Conservation (phyloP, 1,284 basidiomycete genomes). For the Porogramme epimiltina region DNA sequence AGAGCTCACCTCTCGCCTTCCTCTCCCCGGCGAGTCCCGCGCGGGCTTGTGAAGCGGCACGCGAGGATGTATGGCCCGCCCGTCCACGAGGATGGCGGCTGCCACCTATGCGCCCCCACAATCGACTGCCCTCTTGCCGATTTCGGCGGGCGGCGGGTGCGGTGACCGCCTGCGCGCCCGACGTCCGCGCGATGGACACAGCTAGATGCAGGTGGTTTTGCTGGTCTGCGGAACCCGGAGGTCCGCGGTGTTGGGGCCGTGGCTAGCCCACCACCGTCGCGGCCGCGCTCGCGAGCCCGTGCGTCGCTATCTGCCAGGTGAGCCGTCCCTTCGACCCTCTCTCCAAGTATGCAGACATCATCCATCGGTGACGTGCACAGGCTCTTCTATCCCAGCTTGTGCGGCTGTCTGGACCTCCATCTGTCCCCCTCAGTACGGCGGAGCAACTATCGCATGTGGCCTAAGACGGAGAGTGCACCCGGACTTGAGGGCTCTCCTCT, state of each 20-base stretch:
- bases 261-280: conserved; percentile 7
- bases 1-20: too few relatives aligned
- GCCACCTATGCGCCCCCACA: conserved; percentile 6
- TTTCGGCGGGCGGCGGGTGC: too few relatives aligned
- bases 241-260: too few relatives aligned
- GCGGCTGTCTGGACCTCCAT: conserved; percentile 2
- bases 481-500: conserved; percentile 13
- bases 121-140: conserved; percentile 2
- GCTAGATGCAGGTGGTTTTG: too few relatives aligned
- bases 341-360: conserved; percentile 7
- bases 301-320: conserved; percentile 8
- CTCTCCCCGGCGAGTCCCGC: too few relatives aligned
- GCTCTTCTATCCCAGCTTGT: not conserved
- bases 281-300: conserved; percentile 1
- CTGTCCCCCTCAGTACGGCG: conserved; percentile 3
- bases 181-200: too few relatives aligned
- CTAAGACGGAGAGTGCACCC: conserved; percentile 18
- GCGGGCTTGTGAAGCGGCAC: too few relatives aligned
- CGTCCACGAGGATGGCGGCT: not conserved
- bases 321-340: not conserved
- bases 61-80: too few relatives aligned
- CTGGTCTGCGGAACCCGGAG: too few relatives aligned
- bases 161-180: too few relatives aligned
- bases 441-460: conserved; percentile 2
- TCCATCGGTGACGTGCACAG: conserved; percentile 10